phyloP scores from a whole-genome alignment of 139 green algal species.

The Eudorina sp. region DNA sequence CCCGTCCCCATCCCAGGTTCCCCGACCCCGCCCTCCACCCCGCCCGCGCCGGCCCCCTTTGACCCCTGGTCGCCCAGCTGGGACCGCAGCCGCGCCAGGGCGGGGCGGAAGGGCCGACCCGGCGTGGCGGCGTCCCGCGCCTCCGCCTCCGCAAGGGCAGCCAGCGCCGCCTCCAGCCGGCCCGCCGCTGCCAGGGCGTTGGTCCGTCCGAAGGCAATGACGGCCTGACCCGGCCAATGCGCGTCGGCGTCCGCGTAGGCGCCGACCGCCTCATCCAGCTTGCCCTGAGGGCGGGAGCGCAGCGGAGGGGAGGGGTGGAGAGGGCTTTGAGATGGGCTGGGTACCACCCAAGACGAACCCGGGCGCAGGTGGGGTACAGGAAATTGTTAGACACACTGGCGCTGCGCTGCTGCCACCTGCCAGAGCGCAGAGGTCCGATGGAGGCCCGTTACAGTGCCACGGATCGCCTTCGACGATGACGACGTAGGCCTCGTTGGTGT shows the following conservation, averaged over 20 bases:
- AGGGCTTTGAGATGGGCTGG: neutral
- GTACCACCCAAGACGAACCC: no score
- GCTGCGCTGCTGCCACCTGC: neutral
- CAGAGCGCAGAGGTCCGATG: neutral
- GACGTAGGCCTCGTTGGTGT: no score
- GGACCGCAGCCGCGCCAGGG: neutral
- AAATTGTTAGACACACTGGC: neutral
- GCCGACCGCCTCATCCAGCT: conserved; percentile 42
- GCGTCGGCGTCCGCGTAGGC: conserved; percentile 47
- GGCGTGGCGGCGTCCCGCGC: neutral
- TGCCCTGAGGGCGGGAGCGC: conserved; percentile 24
- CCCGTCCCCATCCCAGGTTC: neutral
- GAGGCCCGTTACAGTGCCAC: neutral
- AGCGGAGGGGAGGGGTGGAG: neutral
- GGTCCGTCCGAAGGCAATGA: conserved; percentile 25
- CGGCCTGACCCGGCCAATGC: conserved; percentile 43
- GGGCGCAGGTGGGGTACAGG: no score
- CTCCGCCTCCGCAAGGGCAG: conserved; percentile 47
- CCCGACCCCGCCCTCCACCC: neutral
- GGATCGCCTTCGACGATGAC: neutral
- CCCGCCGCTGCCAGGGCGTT: conserved; percentile 50
- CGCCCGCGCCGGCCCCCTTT: neutral
- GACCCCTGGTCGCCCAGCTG: no score
- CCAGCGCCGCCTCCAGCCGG: conserved; percentile 45
- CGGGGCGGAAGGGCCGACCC: conserved; percentile 5